These are phyloP conservation scores for Cryphonectria naterciae DNA, from an alignment of 2,329 filamentous ascomycete genomes.

Conservation along the genomic window DNA sequence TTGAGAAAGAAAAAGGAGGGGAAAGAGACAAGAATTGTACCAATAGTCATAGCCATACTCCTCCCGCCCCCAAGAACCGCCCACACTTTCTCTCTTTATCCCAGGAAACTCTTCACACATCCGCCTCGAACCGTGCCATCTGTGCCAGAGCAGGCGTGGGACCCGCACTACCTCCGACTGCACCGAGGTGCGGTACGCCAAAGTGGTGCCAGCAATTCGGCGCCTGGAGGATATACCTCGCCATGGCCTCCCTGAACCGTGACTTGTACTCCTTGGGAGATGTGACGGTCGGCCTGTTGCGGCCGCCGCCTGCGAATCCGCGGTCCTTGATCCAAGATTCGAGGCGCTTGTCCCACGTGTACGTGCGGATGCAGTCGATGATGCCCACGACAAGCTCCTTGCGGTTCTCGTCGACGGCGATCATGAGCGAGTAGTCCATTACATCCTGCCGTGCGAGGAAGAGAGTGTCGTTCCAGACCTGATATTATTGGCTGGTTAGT, in stretches of 20 bases:
- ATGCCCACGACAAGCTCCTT: conserved; percentile 96
- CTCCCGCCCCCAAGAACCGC: too few relatives aligned
- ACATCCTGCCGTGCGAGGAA: conserved; percentile 95
- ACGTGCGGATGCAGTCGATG: conserved; percentile 97
- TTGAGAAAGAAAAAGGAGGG: neutral
- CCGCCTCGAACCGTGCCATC: conserved; percentile 14
- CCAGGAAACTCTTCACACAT: neutral
- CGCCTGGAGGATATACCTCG: conserved; percentile 74
- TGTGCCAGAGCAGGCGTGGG: conserved; percentile 9
- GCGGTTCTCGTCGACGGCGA: conserved; percentile 87
- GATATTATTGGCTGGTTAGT: neutral
- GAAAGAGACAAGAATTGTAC: neutral
- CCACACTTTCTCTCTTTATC: neutral
- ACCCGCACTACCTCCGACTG: conserved; percentile 3
- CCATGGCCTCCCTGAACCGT: conserved; percentile 95
- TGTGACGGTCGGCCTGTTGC: conserved; percentile 90
- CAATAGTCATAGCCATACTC: neutral
- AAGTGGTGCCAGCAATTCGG: conserved; percentile 80
- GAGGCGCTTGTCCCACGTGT: conserved; percentile 99
- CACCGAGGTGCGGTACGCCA: conserved; percentile 38
- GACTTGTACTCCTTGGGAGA: conserved; percentile 98
- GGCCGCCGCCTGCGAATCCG: conserved; percentile 75
- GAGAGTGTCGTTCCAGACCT: conserved; percentile 91
- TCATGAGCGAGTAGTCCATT: conserved; percentile 99
- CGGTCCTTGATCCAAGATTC: conserved; percentile 99